phyloP scores from a whole-genome alignment of 2,329 filamentous ascomycete species.

The Aureobasidium sp. region DNA sequence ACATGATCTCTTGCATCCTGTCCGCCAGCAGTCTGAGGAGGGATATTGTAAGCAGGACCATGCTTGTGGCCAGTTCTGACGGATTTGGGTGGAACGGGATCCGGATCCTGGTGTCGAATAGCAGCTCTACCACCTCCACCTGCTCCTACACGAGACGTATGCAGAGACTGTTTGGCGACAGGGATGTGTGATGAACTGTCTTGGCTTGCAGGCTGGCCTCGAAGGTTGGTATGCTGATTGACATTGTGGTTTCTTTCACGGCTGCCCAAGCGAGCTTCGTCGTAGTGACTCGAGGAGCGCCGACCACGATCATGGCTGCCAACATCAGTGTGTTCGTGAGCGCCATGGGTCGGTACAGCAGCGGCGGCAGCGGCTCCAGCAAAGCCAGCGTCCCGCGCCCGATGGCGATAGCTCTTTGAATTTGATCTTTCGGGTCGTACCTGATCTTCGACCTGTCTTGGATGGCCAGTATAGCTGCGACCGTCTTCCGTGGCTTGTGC shows the following conservation, averaged over 20 bases:
- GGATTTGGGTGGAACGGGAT: constrained; percentile 28
- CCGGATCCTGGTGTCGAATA: constrained; percentile 30
- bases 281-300: neutral
- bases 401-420: constrained; percentile 22
- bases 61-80: constrained; percentile 22
- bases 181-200: constrained; percentile 12
- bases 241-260: neutral
- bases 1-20: constrained; percentile 34
- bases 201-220: constrained; percentile 15
- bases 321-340: neutral
- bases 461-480: neutral
- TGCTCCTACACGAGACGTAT: constrained; percentile 33
- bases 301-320: neutral
- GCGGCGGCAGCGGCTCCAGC: constrained; percentile 27
- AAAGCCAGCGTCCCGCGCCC: constrained; percentile 28
- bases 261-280: neutral
- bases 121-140: constrained; percentile 28
- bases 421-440: neutral
- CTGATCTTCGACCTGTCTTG: neutral
- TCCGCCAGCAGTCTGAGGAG: constrained; percentile 32
- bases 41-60: constrained; percentile 28
- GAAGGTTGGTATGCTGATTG: neutral
- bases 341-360: neutral
- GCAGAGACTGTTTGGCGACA: constrained; percentile 33
- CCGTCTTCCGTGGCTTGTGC: neutral